A percentile compares a stretch with the other conserved stretches of the same genome.
These are phyloP conservation scores for Globisporangium mamillatum DNA, from an alignment of 352 stramenopile genomes.

Conservation along the genomic window DNA sequence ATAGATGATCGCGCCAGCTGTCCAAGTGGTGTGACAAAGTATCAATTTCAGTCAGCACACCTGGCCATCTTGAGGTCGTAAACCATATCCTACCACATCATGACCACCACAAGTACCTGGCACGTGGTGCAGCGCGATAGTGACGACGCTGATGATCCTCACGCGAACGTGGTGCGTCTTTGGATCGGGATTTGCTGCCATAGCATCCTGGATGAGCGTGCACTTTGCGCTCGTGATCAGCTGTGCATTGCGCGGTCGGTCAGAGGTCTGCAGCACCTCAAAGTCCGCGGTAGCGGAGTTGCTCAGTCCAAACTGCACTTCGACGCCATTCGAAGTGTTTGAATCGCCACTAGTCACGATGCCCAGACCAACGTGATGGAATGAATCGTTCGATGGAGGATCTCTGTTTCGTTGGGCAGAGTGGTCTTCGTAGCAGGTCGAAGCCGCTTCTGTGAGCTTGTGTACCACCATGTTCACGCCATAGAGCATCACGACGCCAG, in stretches of 20 bases:
- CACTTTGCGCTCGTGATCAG: background rate
- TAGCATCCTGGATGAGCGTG: background rate
- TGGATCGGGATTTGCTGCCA: background rate
- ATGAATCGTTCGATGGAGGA: background rate
- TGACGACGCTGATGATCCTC: background rate
- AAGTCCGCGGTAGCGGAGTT: background rate
- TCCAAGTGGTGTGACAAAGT: background rate
- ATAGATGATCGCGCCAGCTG: constrained; percentile 1
- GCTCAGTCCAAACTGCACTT: background rate
- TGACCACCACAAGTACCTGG: background rate
- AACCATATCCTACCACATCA: too few species aligned
- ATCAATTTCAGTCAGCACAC: background rate
- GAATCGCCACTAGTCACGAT: background rate
- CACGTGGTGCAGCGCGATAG: constrained; percentile 2
- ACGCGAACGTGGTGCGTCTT: background rate
- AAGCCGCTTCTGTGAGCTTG: background rate
- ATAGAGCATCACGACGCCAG: background rate
- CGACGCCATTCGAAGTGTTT: background rate
- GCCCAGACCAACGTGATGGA: background rate
- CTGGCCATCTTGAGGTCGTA: background rate
- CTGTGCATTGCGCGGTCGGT: background rate
- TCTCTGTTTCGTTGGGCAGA: background rate
- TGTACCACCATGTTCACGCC: background rate
- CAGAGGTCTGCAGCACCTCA: constrained; percentile 4
- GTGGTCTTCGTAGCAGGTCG: background rate